Evolutionary conservation across 2,329 filamentous ascomycete species (phyloP).

Genomic region (Trichoderma citrinoviride): DNA sequence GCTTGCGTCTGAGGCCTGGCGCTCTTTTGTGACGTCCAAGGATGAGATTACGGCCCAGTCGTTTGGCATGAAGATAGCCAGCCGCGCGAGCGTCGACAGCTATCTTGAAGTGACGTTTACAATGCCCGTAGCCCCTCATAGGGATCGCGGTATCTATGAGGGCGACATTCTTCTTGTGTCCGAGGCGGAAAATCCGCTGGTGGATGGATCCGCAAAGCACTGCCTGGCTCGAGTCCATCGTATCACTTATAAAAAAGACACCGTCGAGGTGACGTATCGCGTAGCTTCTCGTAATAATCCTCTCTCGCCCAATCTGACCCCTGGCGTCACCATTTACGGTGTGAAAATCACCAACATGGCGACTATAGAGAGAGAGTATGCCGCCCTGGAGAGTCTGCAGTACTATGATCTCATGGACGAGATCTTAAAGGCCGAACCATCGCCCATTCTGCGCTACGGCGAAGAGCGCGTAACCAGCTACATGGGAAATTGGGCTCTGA

Average conservation of each 20-base stretch:
- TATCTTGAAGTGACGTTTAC: constrained; percentile 89
- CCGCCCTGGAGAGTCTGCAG: constrained; percentile 82
- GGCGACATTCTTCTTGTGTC: constrained; percentile 89
- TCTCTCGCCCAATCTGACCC: constrained; percentile 61
- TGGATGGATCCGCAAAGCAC: constrained; percentile 64
- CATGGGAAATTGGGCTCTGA: constrained; percentile 77
- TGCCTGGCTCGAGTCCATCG: constrained; percentile 83
- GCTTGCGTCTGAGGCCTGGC: constrained; percentile 91
- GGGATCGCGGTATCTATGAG: constrained; percentile 71
- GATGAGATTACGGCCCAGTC: constrained; percentile 79
- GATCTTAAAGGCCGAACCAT: constrained; percentile 84
- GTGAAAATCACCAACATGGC: constrained; percentile 90
- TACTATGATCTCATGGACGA: constrained; percentile 97
- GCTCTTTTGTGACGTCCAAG: constrained; percentile 84
- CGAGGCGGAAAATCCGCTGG: constrained; percentile 67
- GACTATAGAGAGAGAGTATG: constrained; percentile 92
- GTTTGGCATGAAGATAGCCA: constrained; percentile 85
- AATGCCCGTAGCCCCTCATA: constrained; percentile 67
- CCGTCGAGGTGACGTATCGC: constrained; percentile 81
- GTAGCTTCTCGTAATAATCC: constrained; percentile 66
- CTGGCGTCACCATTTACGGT: constrained; percentile 67
- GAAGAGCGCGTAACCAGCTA: constrained; percentile 68
- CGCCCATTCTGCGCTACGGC: constrained; percentile 77
- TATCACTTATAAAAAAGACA: constrained; percentile 75
- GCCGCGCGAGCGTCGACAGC: constrained; percentile 84